Conservation (phyloP, 805 yeast genomes). For the Priceomyces haplophilus region DNA sequence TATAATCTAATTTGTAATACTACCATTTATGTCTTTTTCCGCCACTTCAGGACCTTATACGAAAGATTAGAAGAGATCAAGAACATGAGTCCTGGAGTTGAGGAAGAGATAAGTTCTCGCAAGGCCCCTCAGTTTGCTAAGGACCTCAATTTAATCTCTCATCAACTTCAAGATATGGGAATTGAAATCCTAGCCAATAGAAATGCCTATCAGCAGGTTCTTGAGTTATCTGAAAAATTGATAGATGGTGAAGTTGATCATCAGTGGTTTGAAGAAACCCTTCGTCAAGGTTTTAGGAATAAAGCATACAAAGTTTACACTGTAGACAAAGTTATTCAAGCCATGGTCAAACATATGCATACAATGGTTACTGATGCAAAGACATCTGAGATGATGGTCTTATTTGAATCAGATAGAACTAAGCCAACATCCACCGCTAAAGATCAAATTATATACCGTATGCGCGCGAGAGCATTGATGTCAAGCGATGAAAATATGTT, state of each 20-base stretch:
- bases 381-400: slow-evolving; percentile 72
- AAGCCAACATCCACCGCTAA: slow-evolving; percentile 66
- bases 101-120: slow-evolving; percentile 65
- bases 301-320: slow-evolving; percentile 91
- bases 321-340: slow-evolving; percentile 84
- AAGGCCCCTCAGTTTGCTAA: slow-evolving; percentile 74
- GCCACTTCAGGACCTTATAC: slow-evolving; percentile 78
- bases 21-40: slow-evolving; percentile 82
- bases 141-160: slow-evolving; percentile 77
- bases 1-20: slow-evolving; percentile 87
- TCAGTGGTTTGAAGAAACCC: slow-evolving; percentile 90
- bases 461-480: slow-evolving; percentile 81
- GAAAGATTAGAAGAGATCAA: slow-evolving; percentile 79
- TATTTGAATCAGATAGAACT: slow-evolving; percentile 80
- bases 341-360: slow-evolving; percentile 75
- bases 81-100: slow-evolving; percentile 61
- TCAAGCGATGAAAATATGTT: slow-evolving; percentile 86
- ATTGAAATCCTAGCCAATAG: slow-evolving; percentile 60
- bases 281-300: slow-evolving; percentile 92
- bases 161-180: slow-evolving; percentile 78
- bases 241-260: slow-evolving; percentile 91
- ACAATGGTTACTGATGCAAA: slow-evolving; percentile 74
- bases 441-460: slow-evolving; percentile 86
- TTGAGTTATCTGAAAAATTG: slow-evolving; percentile 67
- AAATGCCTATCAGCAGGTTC: slow-evolving; percentile 75